Conservation (phyloP, 163 green algal species). For the Volvox carteri region DNA sequence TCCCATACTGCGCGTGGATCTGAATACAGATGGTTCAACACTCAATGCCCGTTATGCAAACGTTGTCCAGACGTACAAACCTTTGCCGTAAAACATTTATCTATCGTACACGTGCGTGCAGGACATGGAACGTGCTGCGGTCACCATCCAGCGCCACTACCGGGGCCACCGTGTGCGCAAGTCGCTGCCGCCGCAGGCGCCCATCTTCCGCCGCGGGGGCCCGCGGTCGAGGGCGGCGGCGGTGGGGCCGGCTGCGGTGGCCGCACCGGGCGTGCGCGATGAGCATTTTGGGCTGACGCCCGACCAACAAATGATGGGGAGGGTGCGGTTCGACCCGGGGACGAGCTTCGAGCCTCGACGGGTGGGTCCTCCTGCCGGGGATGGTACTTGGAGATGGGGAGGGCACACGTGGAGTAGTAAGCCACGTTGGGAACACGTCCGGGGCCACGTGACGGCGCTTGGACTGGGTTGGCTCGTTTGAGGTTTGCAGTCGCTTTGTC, state of each 20-base stretch:
- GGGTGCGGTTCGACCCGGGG: slow-evolving; percentile 24
- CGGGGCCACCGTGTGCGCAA: slow-evolving; percentile 43
- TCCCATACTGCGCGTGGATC: no score
- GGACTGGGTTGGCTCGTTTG: no score
- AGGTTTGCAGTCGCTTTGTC: no score
- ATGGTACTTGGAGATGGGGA: no score
- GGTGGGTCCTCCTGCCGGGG: neutral
- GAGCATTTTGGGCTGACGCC: slow-evolving; percentile 17
- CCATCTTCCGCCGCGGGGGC: slow-evolving; percentile 2
- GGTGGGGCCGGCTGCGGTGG: neutral
- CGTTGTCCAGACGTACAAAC: no score
- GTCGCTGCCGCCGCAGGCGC: neutral
- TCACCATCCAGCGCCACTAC: slow-evolving; percentile 58
- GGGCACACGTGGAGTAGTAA: no score
- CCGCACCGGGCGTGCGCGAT: neutral
- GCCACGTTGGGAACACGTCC: no score
- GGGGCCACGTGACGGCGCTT: no score
- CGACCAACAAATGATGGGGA: slow-evolving; percentile 44
- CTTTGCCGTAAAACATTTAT: no score
- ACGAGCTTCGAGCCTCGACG: slow-evolving; percentile 34
- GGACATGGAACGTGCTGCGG: slow-evolving; percentile 52
- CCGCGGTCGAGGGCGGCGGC: neutral
- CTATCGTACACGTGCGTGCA: no score
- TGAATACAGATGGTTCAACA: no score
- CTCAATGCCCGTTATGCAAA: no score